Base-by-base conservation (phyloP, 257 asterid species). In the Galeopsis tetrahit region DNA sequence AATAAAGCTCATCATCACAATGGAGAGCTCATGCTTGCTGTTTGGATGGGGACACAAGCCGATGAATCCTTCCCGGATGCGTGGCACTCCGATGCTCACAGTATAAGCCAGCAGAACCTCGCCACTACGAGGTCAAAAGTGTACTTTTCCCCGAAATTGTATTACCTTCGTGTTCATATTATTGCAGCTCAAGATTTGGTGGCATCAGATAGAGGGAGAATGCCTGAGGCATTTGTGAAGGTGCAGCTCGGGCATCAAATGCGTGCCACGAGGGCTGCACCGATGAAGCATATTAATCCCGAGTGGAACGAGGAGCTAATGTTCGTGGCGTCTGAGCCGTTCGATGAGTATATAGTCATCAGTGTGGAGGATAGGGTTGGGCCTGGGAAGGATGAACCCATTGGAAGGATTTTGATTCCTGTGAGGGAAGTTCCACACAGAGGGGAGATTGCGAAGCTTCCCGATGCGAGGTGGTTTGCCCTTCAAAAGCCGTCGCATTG, bases 21-120 rank as follows among this genome's bases (percentile, higher is more conserved):
- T 4, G 97, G 97, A 2, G 96, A 91, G 70, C 60, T 94, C 72
- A 91, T 94, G 98, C 94, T 94, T 56, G 96, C 96, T 0, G 90
- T 94, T 75, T 94, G 98, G 98, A 87, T 88, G 85, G 98, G 98
- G 56, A 93, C 98, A 14, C 98, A 93, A 71, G 98, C 98, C 1
- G 98, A 93, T 28, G 97, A 91, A 75, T 74, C 96, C 1, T 94
- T 89, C 73, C 90, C 95, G 0, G 98, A 89, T 17, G 97, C 97
- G 4, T 91, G 97, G 96, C 97, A 94, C 65, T 86, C 96, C 7
- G 96, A 93, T 48, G 95, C 97, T 63, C 97, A 88, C 44, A 70
- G 79, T 70, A 51, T 89, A 13, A 84, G 87, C 78, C 97, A 90
- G 62, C 90, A 87, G 15, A 86, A 67, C 58, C 84, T 94, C 21